A percentile compares a stretch with the other conserved stretches of the same genome.
These are phyloP conservation scores for Diplogelasinospora grovesii DNA, from an alignment of 495 filamentous ascomycete genomes.

Conservation along the genomic window DNA sequence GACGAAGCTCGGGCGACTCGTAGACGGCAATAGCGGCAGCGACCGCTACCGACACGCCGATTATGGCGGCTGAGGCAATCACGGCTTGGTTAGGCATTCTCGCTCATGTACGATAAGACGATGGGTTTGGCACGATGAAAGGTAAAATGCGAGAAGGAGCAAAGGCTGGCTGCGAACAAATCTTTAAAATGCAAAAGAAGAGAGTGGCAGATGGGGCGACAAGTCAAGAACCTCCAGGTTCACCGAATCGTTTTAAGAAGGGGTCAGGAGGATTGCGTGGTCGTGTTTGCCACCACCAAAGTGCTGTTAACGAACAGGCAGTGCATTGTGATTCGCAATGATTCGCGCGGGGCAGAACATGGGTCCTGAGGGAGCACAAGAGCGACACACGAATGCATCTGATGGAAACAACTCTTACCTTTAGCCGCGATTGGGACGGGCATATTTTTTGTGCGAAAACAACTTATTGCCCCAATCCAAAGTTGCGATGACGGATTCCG, in stretches of 20 bases:
- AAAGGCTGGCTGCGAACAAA: too few relatives aligned
- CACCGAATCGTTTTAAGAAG: too few relatives aligned
- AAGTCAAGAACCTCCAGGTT: too few relatives aligned
- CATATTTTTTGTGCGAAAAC: conserved; percentile 29
- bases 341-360: conserved; percentile 14
- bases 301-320: not conserved
- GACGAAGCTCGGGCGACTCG: conserved; percentile 72
- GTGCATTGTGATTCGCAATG: conserved; percentile 13
- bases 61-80: conserved; percentile 60
- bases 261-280: conserved; percentile 20
- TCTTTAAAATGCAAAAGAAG: too few relatives aligned
- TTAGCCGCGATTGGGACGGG: conserved; percentile 40
- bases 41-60: conserved; percentile 67
- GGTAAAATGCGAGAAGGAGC: not conserved
- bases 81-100: conserved; percentile 42
- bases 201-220: too few relatives aligned
- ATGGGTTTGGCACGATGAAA: not conserved
- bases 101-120: not conserved
- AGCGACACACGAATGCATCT: conserved; percentile 2
- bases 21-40: conserved; percentile 82
- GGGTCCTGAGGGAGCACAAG: conserved; percentile 13
- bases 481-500: not conserved
- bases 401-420: conserved; percentile 28
- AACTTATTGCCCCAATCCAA: not conserved
- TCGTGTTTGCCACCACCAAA: conserved; percentile 19